Conservation (phyloP, 495 filamentous ascomycete species). For the Emericellopsis terricola region DNA sequence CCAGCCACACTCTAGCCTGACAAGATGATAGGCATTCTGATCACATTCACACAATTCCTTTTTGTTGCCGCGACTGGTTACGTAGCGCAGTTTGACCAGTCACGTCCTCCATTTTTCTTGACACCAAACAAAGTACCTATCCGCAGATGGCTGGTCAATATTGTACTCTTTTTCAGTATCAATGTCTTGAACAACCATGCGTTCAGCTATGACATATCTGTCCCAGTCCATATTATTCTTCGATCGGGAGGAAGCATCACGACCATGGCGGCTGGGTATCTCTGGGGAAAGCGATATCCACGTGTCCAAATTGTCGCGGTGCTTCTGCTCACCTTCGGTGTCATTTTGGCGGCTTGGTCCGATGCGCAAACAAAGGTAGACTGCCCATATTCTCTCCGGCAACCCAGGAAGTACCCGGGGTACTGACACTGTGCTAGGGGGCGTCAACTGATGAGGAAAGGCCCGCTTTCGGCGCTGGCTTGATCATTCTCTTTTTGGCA, state of each 20-base stretch:
- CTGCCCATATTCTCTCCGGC: no score
- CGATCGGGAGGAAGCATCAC: constrained; percentile 89
- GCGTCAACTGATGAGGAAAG: constrained; percentile 8
- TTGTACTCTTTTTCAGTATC: constrained; percentile 77
- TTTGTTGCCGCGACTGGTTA: constrained; percentile 67
- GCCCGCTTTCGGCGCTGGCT: constrained; percentile 49
- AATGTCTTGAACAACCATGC: constrained; percentile 96
- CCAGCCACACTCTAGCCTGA: constrained; percentile 1
- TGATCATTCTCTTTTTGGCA: constrained; percentile 69
- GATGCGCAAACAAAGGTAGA: constrained; percentile 69
- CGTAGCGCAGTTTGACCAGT: constrained; percentile 45
- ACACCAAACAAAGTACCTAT: constrained; percentile 68
- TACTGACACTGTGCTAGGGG: no score
- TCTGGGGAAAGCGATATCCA: constrained; percentile 75
- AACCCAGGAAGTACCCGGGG: no score
- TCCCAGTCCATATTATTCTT: constrained; percentile 92
- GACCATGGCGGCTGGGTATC: constrained; percentile 69
- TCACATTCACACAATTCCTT: constrained; percentile 89
- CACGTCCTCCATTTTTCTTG: constrained; percentile 44
- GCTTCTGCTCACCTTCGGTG: constrained; percentile 64
- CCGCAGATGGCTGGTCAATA: constrained; percentile 69
- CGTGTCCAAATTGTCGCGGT: constrained; percentile 63
- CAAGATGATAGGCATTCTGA: constrained; percentile 47
- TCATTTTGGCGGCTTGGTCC: constrained; percentile 70
- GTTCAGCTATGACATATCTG: constrained; percentile 90